phyloP scores from a whole-genome alignment of 2,329 filamentous ascomycete genomes.

The Neofusicoccum cordaticola region DNA sequence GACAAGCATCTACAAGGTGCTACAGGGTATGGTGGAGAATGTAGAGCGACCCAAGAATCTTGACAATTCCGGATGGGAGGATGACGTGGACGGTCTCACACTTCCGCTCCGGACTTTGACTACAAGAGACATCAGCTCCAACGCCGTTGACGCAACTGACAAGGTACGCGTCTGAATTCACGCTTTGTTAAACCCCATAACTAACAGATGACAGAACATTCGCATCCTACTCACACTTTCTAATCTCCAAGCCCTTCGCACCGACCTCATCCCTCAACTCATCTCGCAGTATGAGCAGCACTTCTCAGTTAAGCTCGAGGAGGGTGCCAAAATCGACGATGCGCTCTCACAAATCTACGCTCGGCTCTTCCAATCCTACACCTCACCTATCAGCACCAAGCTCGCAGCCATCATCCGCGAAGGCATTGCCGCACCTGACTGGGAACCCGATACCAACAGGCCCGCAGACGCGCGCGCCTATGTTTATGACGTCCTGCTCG shows the following conservation, averaged over 20 bases:
- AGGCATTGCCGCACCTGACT: slow-evolving; percentile 69
- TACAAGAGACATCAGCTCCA: slow-evolving; percentile 27
- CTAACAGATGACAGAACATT: slow-evolving; percentile 61
- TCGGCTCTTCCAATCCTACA: slow-evolving; percentile 89
- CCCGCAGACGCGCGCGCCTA: slow-evolving; percentile 81
- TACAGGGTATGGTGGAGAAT: slow-evolving; percentile 96
- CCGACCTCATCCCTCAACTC: slow-evolving; percentile 80
- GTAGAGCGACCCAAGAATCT: slow-evolving; percentile 72
- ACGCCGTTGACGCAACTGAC: slow-evolving; percentile 34
- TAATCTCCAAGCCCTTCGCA: slow-evolving; percentile 81
- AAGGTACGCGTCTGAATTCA: slow-evolving; percentile 26
- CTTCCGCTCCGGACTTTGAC: slow-evolving; percentile 23
- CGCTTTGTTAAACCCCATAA: background rate
- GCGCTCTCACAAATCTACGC: slow-evolving; percentile 87
- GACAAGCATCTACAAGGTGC: slow-evolving; percentile 85
- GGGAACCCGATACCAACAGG: slow-evolving; percentile 60
- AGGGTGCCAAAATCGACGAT: slow-evolving; percentile 86
- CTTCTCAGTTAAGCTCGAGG: slow-evolving; percentile 91
- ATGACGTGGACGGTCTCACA: slow-evolving; percentile 51
- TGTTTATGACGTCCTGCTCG: slow-evolving; percentile 81
- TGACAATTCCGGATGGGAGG: slow-evolving; percentile 54
- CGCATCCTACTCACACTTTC: slow-evolving; percentile 92
- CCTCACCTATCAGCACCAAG: slow-evolving; percentile 68
- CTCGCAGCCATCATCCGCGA: slow-evolving; percentile 53
- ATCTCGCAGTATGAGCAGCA: slow-evolving; percentile 89